Conservation (phyloP, 163 green algal species). For the Scenedesmus sp. region DNA sequence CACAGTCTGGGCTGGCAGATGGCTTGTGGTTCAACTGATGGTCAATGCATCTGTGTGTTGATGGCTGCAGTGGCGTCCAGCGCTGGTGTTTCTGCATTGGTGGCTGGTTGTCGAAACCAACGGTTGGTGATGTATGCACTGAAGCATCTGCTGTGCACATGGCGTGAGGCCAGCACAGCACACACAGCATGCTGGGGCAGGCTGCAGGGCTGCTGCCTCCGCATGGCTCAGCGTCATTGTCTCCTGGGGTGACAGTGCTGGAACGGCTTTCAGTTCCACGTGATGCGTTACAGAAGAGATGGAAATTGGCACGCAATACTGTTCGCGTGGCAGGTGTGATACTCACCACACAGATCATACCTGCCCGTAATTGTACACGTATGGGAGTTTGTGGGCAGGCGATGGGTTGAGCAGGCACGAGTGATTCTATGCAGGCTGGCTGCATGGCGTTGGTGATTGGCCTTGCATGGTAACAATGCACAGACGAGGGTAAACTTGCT, state of each 20-base stretch:
- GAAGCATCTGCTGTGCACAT: not conserved
- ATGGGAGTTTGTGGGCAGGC: not conserved
- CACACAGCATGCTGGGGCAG: no score
- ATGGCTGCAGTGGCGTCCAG: not conserved
- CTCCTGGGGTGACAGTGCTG: no score
- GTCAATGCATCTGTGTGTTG: not conserved
- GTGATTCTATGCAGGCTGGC: not conserved
- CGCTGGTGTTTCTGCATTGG: not conserved
- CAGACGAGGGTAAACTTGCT: no score
- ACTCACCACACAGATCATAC: no score
- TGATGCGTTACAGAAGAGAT: no score
- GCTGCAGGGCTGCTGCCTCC: no score
- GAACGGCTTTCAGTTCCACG: no score
- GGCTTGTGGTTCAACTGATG: not conserved
- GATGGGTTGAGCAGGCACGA: not conserved
- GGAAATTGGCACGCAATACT: no score
- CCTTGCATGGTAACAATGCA: no score
- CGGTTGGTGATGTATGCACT: not conserved
- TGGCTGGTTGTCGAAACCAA: not conserved
- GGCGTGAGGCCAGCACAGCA: not conserved
- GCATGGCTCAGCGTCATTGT: no score
- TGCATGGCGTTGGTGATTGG: not conserved
- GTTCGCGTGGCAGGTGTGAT: no score
- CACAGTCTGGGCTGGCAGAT: not conserved
- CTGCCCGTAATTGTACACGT: not conserved